Evolutionary conservation across 139 green algal species (phyloP).

Genomic region (Chlamydomonas schloesseri): DNA sequence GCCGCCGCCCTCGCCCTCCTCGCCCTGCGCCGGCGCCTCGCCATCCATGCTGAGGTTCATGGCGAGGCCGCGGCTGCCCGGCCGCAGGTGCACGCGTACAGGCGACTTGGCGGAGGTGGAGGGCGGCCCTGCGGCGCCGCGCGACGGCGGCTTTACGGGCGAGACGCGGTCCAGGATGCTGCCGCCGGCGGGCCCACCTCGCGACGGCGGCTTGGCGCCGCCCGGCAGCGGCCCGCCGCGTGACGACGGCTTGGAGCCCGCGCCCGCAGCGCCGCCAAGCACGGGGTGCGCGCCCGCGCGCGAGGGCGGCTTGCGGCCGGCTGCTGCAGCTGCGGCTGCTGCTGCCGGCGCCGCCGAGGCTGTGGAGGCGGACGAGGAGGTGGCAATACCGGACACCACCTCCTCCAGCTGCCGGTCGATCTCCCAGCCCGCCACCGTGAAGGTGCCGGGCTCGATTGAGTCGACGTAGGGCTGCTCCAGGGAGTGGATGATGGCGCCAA

Average conservation of each 20-base stretch:
- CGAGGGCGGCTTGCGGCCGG: background rate
- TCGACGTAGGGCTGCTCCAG: slow-evolving; percentile 34
- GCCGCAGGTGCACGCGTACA: slow-evolving; percentile 32
- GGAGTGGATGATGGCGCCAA: slow-evolving; percentile 45
- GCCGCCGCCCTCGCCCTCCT: no score
- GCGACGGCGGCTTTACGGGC: background rate
- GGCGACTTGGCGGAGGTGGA: background rate
- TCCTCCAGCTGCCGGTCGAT: slow-evolving; percentile 49
- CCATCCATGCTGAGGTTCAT: slow-evolving; percentile 22
- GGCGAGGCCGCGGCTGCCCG: slow-evolving; percentile 1
- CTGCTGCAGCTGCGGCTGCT: background rate
- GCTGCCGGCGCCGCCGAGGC: no score
- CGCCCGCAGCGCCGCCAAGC: background rate
- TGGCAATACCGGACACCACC: slow-evolving; percentile 4
- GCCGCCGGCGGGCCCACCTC: background rate
- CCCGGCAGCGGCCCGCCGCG: no score
- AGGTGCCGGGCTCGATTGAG: slow-evolving; percentile 4
- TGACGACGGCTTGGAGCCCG: background rate
- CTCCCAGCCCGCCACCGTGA: slow-evolving; percentile 54
- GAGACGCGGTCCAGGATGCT: background rate
- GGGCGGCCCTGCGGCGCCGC: no score
- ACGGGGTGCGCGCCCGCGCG: background rate
- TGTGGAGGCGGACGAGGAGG: background rate
- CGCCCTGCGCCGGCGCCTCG: background rate
- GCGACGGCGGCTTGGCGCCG: background rate